Conservation (phyloP, 1,284 basidiomycete genomes). For the Apiotrichum sp. region DNA sequence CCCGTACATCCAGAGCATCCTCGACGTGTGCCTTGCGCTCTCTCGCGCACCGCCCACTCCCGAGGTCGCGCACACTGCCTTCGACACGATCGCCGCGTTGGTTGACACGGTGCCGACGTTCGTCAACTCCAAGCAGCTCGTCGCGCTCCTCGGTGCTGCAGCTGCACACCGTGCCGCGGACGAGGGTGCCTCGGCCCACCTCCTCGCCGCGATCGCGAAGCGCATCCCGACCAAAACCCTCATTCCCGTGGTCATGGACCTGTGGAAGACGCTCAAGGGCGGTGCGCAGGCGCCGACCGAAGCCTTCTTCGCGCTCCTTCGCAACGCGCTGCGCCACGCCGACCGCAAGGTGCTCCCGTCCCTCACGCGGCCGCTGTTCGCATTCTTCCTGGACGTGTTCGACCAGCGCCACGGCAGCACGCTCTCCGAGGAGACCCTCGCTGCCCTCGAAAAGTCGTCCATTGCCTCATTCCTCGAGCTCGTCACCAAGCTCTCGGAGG, state of each 20-base stretch:
- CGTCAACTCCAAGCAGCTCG: conserved; percentile 45
- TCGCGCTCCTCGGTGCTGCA: conserved; percentile 38
- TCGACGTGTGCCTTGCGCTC: conserved; percentile 55
- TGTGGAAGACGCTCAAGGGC: conserved; percentile 42
- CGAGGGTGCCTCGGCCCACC: conserved; percentile 14
- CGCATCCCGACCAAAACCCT: conserved; percentile 62
- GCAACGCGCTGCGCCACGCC: conserved; percentile 60
- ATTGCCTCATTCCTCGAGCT: conserved; percentile 76
- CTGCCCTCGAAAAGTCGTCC: conserved; percentile 47
- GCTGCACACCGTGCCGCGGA: conserved; percentile 32
- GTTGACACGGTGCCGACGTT: conserved; percentile 48
- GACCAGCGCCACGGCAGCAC: conserved; percentile 52
- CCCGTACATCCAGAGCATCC: conserved; percentile 69
- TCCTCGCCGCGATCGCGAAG: conserved; percentile 59
- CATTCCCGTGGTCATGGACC: conserved; percentile 55
- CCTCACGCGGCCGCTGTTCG: conserved; percentile 68
- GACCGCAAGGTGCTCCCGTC: conserved; percentile 61
- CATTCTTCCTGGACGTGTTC: conserved; percentile 74
- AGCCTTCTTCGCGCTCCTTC: conserved; percentile 64
- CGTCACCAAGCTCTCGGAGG: conserved; percentile 89
- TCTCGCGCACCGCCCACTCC: conserved; percentile 42
- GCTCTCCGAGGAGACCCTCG: conserved; percentile 36
- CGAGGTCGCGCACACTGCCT: conserved; percentile 19
- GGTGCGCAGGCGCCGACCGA: conserved; percentile 27
- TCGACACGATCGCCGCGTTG: conserved; percentile 28